phyloP scores from a whole-genome alignment of 176 grass and related monocot genomes.

The Oryza meridionalis region DNA sequence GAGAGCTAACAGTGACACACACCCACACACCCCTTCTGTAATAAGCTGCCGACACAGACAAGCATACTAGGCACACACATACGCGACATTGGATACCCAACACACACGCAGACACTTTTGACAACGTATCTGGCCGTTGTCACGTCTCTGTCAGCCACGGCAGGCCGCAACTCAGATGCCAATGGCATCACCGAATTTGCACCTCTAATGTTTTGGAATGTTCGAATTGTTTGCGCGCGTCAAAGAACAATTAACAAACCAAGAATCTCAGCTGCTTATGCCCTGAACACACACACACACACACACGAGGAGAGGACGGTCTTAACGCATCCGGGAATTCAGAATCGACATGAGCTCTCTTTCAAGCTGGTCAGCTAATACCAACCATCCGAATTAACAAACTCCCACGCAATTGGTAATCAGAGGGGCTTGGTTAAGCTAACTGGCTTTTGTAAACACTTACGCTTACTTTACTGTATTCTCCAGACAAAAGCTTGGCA shows the following conservation, averaged over 20 bases:
- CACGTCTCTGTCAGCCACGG: constrained; percentile 30
- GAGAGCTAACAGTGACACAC: too few species aligned
- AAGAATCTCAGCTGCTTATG: constrained; percentile 2
- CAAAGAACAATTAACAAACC: not conserved
- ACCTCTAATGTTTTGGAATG: constrained; percentile 25
- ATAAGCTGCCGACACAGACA: too few species aligned
- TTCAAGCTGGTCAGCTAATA: constrained; percentile 11
- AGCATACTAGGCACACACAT: too few species aligned
- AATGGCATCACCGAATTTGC: not conserved
- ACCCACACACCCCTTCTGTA: too few species aligned
- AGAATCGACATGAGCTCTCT: not conserved
- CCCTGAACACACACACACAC: not conserved
- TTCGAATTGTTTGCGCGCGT: constrained; percentile 16
- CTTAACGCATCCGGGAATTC: not conserved
- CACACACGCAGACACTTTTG: not conserved
- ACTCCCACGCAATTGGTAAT: not conserved
- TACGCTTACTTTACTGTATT: not conserved
- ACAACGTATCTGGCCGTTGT: constrained; percentile 20
- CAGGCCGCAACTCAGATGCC: constrained; percentile 20
- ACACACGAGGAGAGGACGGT: not conserved
- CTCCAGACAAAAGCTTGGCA: not conserved
- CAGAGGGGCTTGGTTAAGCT: not conserved
- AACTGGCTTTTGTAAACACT: not conserved
- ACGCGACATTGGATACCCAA: not conserved
- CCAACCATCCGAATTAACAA: not conserved